Evolutionary conservation across 2,329 filamentous ascomycete genomes (phyloP).

Genomic region (Knoxdaviesia proteae): DNA sequence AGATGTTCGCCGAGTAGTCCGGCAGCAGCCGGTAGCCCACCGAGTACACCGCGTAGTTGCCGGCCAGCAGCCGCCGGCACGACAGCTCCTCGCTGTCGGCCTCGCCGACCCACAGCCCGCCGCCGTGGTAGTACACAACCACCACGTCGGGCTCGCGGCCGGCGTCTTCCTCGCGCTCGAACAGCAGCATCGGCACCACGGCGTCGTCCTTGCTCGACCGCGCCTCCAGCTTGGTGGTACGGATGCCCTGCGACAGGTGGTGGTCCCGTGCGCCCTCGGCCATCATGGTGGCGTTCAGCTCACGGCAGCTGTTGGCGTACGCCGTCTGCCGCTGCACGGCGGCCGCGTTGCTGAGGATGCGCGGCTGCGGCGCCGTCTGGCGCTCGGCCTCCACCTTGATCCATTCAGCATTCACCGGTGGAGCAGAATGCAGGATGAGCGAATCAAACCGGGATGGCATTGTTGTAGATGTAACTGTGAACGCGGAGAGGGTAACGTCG

Average conservation of each 20-base stretch:
- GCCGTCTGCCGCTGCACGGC: slow-evolving; percentile 14
- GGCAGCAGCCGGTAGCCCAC: slow-evolving; percentile 25
- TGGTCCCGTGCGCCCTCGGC: slow-evolving; percentile 14
- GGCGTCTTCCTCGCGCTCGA: slow-evolving; percentile 8
- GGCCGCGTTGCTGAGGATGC: slow-evolving; percentile 9
- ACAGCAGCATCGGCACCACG: slow-evolving; percentile 16
- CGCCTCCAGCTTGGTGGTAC: slow-evolving; percentile 10
- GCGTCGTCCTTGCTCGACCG: slow-evolving; percentile 13
- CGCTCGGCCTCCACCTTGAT: slow-evolving; percentile 14
- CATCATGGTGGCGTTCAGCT: slow-evolving; percentile 15
- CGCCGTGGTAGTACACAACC: slow-evolving; percentile 26
- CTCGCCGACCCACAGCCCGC: slow-evolving; percentile 24
- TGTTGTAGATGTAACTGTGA: too few species aligned
- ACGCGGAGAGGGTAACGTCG: neutral
- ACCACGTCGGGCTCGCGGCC: slow-evolving; percentile 7
- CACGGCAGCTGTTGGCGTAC: slow-evolving; percentile 20
- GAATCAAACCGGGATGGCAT: slow-evolving; percentile 2
- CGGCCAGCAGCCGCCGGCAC: slow-evolving; percentile 17
- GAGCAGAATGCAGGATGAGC: slow-evolving; percentile 13
- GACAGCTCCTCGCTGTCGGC: slow-evolving; percentile 27
- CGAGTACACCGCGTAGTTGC: slow-evolving; percentile 17
- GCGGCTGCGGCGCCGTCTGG: slow-evolving; percentile 8
- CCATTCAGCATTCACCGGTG: slow-evolving; percentile 20
- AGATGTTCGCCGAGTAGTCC: slow-evolving; percentile 15
- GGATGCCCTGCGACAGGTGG: slow-evolving; percentile 15